A percentile compares a stretch with the other conserved stretches of the same genome.
phyloP scores from a whole-genome alignment of 441 rosid species.

The Pelargonium cotyledonis region DNA sequence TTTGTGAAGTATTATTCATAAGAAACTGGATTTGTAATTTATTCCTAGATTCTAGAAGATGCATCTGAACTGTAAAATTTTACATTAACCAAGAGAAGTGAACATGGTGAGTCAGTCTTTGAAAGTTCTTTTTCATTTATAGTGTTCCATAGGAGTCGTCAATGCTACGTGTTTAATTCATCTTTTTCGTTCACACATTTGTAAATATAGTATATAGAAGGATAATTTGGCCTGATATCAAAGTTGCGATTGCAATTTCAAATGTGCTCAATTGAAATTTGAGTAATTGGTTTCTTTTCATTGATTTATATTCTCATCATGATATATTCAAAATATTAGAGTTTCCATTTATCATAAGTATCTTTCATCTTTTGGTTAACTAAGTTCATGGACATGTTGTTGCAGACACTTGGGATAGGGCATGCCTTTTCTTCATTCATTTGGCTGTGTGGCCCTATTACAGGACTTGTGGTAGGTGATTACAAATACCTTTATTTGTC shows the following conservation, averaged over 20 bases:
- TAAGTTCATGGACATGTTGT: conserved; percentile 26
- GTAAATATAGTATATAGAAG: too few species aligned
- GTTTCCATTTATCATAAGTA: conserved; percentile 6
- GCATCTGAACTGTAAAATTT: too few species aligned
- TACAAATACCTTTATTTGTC: neutral
- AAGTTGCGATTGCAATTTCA: too few species aligned
- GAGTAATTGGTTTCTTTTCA: neutral
- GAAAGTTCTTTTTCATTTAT: too few species aligned
- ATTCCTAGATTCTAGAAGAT: too few species aligned
- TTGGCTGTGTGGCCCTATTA: conserved; percentile 95
- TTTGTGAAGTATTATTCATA: too few species aligned
- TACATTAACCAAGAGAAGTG: too few species aligned
- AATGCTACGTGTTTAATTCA: neutral
- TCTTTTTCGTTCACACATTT: too few species aligned
- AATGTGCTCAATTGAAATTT: neutral
- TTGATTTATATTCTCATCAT: neutral
- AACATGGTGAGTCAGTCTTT: too few species aligned
- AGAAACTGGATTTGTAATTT: too few species aligned
- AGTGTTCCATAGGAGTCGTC: too few species aligned
- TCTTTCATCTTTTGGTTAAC: conserved; percentile 2
- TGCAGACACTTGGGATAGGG: conserved; percentile 88
- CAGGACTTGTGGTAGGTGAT: conserved; percentile 16
- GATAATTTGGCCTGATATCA: too few species aligned
- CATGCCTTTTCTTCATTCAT: conserved; percentile 96
- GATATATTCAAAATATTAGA: neutral